Evolutionary conservation across 257 asterid species (phyloP).

Genomic region (Orobanche coerulescens): DNA sequence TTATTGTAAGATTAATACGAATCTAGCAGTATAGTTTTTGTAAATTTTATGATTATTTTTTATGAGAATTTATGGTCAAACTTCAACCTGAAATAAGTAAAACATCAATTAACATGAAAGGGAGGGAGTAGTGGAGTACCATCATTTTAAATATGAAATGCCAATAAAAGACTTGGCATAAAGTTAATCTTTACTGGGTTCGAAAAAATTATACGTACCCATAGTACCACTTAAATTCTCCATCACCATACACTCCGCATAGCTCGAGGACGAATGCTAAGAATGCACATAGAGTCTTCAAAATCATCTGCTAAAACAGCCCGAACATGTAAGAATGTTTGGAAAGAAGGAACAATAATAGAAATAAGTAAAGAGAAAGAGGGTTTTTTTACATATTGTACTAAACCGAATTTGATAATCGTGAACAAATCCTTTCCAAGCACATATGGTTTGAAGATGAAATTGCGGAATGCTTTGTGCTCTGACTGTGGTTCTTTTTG

Average conservation of each 20-base stretch:
- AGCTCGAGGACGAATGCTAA: conserved; percentile 72
- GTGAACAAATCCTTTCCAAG: conserved; percentile 65
- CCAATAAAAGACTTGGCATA: not conserved
- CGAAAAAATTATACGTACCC: conserved; percentile 43
- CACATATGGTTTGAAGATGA: conserved; percentile 49
- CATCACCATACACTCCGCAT: conserved; percentile 88
- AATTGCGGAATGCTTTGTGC: conserved; percentile 37
- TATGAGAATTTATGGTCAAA: too few relatives aligned
- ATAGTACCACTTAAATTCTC: conserved; percentile 79
- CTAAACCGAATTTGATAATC: conserved; percentile 79
- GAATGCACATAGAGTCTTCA: conserved; percentile 79
- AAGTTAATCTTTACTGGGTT: not conserved
- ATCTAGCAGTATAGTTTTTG: too few relatives aligned
- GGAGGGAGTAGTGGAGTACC: too few relatives aligned
- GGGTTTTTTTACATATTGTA: conserved; percentile 61
- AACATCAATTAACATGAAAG: too few relatives aligned
- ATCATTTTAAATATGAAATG: not conserved
- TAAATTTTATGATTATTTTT: too few relatives aligned
- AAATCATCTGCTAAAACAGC: conserved; percentile 68
- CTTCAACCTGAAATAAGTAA: too few relatives aligned
- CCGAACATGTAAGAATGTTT: conserved; percentile 3
- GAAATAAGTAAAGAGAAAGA: not conserved
- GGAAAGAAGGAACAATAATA: not conserved
- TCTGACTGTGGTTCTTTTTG: conserved; percentile 23
- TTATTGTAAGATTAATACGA: too few relatives aligned